Evolutionary conservation across 768 basidiomycete species (phyloP), one percentile per base, ranked within the genome.

Genomic region (Kwoniella pini): DNA sequence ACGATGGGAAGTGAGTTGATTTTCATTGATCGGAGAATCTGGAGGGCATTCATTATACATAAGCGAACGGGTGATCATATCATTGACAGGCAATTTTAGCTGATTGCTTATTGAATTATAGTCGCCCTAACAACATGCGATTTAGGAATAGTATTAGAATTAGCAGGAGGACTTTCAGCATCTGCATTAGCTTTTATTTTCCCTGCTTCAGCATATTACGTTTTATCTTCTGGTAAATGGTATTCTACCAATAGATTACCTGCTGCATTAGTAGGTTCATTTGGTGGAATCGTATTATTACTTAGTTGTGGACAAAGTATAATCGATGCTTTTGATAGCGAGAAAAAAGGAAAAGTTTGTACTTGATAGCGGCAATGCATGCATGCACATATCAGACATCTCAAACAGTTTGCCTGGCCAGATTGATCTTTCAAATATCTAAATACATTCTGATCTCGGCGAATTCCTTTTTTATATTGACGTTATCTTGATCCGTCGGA

Each of bases 81-180:
- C n/a, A n/a, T n/a, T n/a, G n/a, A n/a, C n/a, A n/a, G n/a, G n/a
- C n/a, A n/a, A n/a, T n/a, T n/a, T n/a, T 21, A 1, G 17, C 7
- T 3, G 21, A 38, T 51, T 59, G 50, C 57, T 26, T 26, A 9
- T 19, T 46, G 13, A 19, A 10, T 26, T 21, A 22, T 26, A 94
- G 93, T 96, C 60, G 86, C 95, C 4, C 82, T 97, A 55, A 83
- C 93, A 58, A 97, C 95, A 1, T 96, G 93, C 75, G 95, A 99
- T 77, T 84, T 99, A 13, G 96, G 96, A n/a, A 88, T 97, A 44
- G 96, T 95, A 81, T 87, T 99, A 38, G 96, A 99, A 81, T 89
- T 99, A 43, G 94, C 93, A 0, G 96, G 96, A n/a, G 95, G 95
- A n/a, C 84, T 90, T 4, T 79, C 77, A 13, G 80, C 81, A 0